Conservation (phyloP, 2,329 filamentous ascomycete genomes). For the Xenoacremonium recifei region DNA sequence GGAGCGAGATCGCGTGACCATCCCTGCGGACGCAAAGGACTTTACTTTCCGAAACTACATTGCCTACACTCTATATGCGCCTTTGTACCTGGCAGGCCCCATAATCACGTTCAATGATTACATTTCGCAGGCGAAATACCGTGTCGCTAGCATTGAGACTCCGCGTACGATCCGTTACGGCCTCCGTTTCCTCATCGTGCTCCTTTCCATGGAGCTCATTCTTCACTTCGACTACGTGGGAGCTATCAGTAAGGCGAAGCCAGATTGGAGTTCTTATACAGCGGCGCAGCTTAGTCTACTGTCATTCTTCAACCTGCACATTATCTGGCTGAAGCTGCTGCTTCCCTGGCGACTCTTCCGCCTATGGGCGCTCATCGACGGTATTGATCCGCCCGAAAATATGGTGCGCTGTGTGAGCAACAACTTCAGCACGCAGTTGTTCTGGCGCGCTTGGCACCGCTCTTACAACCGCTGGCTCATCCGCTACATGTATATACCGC, state of each 20-base stretch:
- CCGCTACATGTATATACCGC: conserved; percentile 88
- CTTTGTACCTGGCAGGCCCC: conserved; percentile 87
- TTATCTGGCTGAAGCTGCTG: conserved; percentile 97
- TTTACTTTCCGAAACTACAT: conserved; percentile 85
- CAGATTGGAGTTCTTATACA: conserved; percentile 80
- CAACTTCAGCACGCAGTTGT: conserved; percentile 86
- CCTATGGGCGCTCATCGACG: conserved; percentile 89
- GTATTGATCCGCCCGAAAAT: conserved; percentile 94
- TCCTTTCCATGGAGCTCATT: conserved; percentile 87
- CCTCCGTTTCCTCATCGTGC: conserved; percentile 73
- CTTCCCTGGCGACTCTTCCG: conserved; percentile 98
- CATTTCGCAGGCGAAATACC: conserved; percentile 79
- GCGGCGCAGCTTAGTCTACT: conserved; percentile 86
- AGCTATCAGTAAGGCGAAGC: conserved; percentile 80
- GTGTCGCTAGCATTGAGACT: conserved; percentile 66
- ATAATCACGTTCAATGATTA: conserved; percentile 99
- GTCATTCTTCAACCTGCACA: conserved; percentile 92
- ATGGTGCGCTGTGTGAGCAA: conserved; percentile 96
- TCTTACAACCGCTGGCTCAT: conserved; percentile 94
- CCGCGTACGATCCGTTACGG: conserved; percentile 77
- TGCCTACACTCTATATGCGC: conserved; percentile 86
- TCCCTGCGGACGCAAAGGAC: conserved; percentile 68
- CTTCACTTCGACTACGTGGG: conserved; percentile 92
- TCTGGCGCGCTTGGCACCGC: conserved; percentile 97
- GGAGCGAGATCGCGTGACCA: conserved; percentile 80